Conservation (phyloP, 2,329 filamentous ascomycete genomes). For the Fusarium sororula region DNA sequence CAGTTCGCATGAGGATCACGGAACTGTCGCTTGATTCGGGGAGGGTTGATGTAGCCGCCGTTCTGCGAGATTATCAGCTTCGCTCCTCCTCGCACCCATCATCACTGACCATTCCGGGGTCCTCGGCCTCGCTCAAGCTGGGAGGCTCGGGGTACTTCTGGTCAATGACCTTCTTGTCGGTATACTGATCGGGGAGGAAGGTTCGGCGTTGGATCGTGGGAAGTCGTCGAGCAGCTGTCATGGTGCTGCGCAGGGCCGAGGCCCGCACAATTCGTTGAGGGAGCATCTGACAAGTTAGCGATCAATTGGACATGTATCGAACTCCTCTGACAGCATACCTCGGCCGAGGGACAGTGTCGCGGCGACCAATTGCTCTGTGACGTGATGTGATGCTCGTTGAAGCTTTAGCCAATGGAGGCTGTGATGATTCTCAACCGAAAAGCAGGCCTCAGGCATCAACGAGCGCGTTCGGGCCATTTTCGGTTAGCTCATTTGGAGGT, state of each 20-base stretch:
- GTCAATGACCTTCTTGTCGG: constrained; percentile 57
- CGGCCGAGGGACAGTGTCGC: constrained; percentile 45
- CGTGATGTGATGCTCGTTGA: constrained; percentile 44
- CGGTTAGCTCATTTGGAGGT: constrained; percentile 39
- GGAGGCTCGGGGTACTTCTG: constrained; percentile 62
- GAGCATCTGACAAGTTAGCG: constrained; percentile 62
- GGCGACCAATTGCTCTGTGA: constrained; percentile 51
- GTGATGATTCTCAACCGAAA: constrained; percentile 44
- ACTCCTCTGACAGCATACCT: constrained; percentile 37
- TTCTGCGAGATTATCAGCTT: constrained; percentile 64
- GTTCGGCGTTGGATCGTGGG: constrained; percentile 65
- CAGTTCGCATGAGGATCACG: constrained; percentile 93
- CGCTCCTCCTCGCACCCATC: constrained; percentile 1
- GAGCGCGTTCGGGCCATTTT: constrained; percentile 40
- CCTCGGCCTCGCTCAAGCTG: constrained; percentile 65
- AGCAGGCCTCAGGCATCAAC: constrained; percentile 48
- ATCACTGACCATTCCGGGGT: constrained; percentile 70
- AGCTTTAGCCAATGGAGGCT: constrained; percentile 46
- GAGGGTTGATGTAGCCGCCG: constrained; percentile 84
- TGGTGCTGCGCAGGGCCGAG: constrained; percentile 54
- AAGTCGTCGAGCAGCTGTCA: constrained; percentile 58
- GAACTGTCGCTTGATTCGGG: constrained; percentile 84
- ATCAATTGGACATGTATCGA: constrained; percentile 11
- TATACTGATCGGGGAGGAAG: constrained; percentile 62
- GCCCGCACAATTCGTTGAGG: constrained; percentile 66